A percentile compares a stretch with the other conserved stretches of the same genome.
Evolutionary conservation across 305 asterid genomes (phyloP).

Genomic region (Fraxinus ornus): DNA sequence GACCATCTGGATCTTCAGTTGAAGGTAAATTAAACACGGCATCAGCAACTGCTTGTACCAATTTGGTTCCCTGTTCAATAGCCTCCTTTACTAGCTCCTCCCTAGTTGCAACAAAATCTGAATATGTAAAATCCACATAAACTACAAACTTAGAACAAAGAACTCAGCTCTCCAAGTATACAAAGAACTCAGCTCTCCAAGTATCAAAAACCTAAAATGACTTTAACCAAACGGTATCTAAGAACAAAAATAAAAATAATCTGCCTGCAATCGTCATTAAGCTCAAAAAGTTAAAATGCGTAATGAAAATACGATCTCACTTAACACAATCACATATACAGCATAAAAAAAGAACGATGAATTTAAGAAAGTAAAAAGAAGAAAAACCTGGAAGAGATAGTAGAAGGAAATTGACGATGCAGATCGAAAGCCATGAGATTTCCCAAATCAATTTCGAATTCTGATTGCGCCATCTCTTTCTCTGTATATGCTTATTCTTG

Average conservation of each 20-base stretch:
- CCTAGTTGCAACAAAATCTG: constrained; percentile 33
- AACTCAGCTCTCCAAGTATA: background rate
- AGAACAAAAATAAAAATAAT: background rate
- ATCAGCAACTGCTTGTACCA: constrained; percentile 83
- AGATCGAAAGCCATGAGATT: constrained; percentile 72
- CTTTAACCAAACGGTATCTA: background rate
- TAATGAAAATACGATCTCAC: background rate
- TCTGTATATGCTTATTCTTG: background rate
- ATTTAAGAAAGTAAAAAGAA: background rate
- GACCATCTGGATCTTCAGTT: constrained; percentile 68
- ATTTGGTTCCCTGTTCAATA: constrained; percentile 65
- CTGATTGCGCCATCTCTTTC: constrained; percentile 44
- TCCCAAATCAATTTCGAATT: constrained; percentile 66
- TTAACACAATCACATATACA: background rate
- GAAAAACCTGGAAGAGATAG: constrained; percentile 63
- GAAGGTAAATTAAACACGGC: constrained; percentile 75
- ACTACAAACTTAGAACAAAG: background rate
- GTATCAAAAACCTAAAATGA: background rate
- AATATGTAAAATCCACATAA: background rate
- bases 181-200: background rate
- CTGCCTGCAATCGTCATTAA: background rate
- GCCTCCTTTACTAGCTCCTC: constrained; percentile 63
- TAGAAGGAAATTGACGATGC: constrained; percentile 47
- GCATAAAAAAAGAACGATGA: background rate
- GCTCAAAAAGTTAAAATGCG: background rate